These are phyloP conservation scores for Lasiodiplodia citricola DNA, from an alignment of 2,329 filamentous ascomycete species.

Conservation along the genomic window DNA sequence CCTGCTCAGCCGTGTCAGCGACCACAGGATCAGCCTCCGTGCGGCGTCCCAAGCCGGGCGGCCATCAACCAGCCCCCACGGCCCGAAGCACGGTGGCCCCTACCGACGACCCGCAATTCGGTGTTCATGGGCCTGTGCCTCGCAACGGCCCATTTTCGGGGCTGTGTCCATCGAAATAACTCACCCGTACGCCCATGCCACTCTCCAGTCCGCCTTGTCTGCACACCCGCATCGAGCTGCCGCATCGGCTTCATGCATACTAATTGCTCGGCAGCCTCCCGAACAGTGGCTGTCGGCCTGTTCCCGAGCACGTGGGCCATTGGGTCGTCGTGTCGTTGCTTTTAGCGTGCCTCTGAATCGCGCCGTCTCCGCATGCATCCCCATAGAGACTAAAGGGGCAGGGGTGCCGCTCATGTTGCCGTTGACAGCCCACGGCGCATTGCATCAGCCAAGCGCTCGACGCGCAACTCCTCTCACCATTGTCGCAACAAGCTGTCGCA, in stretches of 20 bases:
- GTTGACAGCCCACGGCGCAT: neutral
- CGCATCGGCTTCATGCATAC: neutral
- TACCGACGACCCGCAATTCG: conserved; percentile 1
- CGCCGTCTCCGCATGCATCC: conserved; percentile 1
- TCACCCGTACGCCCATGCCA: neutral
- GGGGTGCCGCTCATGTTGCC: neutral
- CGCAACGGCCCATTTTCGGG: conserved; percentile 9
- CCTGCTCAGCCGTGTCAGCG: neutral
- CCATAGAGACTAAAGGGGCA: conserved; percentile 2
- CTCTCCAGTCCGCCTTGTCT: neutral
- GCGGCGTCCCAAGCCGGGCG: neutral
- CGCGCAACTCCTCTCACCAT: neutral
- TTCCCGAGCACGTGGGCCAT: neutral
- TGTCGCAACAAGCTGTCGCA: neutral
- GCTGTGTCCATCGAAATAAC: conserved; percentile 3
- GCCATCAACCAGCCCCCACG: neutral
- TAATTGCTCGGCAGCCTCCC: neutral
- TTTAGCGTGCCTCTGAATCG: conserved; percentile 8
- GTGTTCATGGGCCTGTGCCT: neutral
- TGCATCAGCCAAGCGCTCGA: conserved; percentile 11
- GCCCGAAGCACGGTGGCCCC: conserved; percentile 1
- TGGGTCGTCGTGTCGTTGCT: conserved; percentile 5
- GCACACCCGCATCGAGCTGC: too few species aligned
- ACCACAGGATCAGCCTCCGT: neutral
- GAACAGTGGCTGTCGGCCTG: neutral